Evolutionary conservation across 2,329 filamentous ascomycete genomes (phyloP), one percentile per base, ranked within the genome.

Genomic region (Thielaviopsis cerberus): DNA sequence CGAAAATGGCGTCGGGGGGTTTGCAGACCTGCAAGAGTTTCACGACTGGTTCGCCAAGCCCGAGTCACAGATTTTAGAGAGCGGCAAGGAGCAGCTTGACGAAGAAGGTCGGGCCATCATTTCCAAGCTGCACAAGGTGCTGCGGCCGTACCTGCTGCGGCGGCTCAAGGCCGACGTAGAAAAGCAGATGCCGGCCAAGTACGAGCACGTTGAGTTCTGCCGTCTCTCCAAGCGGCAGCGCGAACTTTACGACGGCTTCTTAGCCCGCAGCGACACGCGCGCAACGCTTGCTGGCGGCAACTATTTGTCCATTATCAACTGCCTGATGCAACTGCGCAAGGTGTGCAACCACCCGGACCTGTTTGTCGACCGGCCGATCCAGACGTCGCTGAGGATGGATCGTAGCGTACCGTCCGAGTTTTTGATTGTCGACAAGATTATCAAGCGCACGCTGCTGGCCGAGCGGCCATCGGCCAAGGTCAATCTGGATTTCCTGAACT

Each of bases 291-390:
- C 88, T 2, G 94, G 88, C 1, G 92, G 92, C 26, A 98, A 97
- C 66, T 96, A 96, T 68, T 81, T 98, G 62, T 95, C 89, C 20
- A 96, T 98, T 68, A 97, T 97, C 71, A 95, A 96, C 68, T 97
- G 94, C 69, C 73, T 98, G 55, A 95, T 98, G 89, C 92, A 95
- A 67, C 76, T 98, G 57, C 83, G 92, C 54, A 96, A 97, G 69
- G 94, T 98, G 55, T 98, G 92, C 76, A 98, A 98, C 64, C 92
- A 98, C 67, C 94, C 92, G 0, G 92, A 98, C 70, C 76, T 98
- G 8, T 98, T 98, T 65, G 86, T 97, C 64, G 94, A 94, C 60
- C 82, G 92, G 17, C 90, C 89, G 0, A 97, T 98, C 65, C 92
- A 94, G 71, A 98, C 91, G 0, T 97, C 92, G 1, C 94, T 96